These are phyloP conservation scores for Adenanthera pavonina DNA, from an alignment of 306 rosid genomes.

Conservation along the genomic window DNA sequence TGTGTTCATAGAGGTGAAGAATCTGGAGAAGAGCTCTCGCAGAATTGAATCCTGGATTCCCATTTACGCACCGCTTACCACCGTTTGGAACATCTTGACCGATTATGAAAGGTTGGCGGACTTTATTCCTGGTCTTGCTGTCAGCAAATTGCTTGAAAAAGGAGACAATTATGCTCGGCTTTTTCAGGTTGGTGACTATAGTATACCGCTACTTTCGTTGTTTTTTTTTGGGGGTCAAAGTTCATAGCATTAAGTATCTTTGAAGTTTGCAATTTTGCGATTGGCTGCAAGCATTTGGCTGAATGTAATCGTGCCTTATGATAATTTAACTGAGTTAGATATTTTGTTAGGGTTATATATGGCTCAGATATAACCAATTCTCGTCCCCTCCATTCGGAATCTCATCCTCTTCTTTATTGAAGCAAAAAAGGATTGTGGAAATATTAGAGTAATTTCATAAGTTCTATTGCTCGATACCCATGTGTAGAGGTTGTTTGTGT, in stretches of 20 bases:
- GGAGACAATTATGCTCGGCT: slow-evolving; percentile 65
- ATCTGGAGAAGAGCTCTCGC: slow-evolving; percentile 60
- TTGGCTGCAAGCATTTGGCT: slow-evolving; percentile 19
- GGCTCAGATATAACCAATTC: not conserved
- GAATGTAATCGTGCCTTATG: not conserved
- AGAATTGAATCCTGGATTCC: slow-evolving; percentile 67
- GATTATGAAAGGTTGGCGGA: slow-evolving; percentile 86
- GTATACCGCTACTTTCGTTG: not conserved
- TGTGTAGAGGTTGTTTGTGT: not conserved
- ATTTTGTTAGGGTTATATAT: not conserved
- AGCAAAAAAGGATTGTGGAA: not conserved
- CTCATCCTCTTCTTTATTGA: not conserved
- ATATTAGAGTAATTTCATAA: slow-evolving; percentile 1
- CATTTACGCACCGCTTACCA: slow-evolving; percentile 58
- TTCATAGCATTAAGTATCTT: slow-evolving; percentile 1
- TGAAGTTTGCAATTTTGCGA: slow-evolving; percentile 21
- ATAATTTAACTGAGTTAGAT: not conserved
- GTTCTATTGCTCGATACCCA: not conserved
- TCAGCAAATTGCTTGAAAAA: slow-evolving; percentile 63
- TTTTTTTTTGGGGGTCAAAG: not conserved
- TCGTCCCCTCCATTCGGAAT: not conserved
- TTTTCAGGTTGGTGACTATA: slow-evolving; percentile 59
- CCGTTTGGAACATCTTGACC: slow-evolving; percentile 75
- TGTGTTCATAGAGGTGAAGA: slow-evolving; percentile 58
- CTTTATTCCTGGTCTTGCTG: slow-evolving; percentile 84